phyloP scores from a whole-genome alignment of 768 basidiomycete genomes.

The Stropharia rugosoannulata region DNA sequence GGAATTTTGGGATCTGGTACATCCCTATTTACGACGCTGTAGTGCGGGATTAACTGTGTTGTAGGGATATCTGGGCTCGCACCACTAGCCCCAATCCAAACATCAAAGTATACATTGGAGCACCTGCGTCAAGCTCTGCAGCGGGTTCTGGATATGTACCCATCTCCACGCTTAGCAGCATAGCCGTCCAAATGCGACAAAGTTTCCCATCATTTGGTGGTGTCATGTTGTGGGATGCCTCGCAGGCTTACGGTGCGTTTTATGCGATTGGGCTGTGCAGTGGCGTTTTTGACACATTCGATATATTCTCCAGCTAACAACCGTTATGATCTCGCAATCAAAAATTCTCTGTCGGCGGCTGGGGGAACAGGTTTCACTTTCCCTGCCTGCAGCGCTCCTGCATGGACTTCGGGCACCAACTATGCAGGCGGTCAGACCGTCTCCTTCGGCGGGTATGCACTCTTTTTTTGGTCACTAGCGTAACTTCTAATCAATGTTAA shows the following conservation, averaged over 20 bases:
- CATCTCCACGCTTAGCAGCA: constrained; percentile 42
- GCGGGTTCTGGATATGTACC: constrained; percentile 62
- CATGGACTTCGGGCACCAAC: constrained; percentile 45
- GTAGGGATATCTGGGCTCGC: constrained; percentile 67
- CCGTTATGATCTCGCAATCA: constrained; percentile 59
- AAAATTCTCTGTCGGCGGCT: constrained; percentile 55
- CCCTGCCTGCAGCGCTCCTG: constrained; percentile 57
- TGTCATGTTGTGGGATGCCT: constrained; percentile 54
- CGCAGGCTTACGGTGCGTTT: constrained; percentile 45
- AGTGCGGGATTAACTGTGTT: not conserved
- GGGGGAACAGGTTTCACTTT: constrained; percentile 71
- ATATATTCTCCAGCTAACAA: constrained; percentile 41
- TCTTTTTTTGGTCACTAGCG: not conserved
- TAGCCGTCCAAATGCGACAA: constrained; percentile 48
- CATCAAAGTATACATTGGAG: constrained; percentile 66
- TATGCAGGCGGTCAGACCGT: constrained; percentile 54
- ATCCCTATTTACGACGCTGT: not conserved
- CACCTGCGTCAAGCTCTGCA: constrained; percentile 55
- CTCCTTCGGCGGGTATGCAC: constrained; percentile 53
- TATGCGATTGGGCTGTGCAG: constrained; percentile 18
- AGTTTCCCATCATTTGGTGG: constrained; percentile 70
- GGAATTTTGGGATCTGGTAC: constrained; percentile 63
- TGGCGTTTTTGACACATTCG: not conserved
- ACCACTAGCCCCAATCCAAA: constrained; percentile 55
- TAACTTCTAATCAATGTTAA: constrained; percentile 5